Percentiles rank a stretch among this genome's conserved stretches.
phyloP scores from a whole-genome alignment of 176 grass and related monocot species.

The Puya raimondii region DNA sequence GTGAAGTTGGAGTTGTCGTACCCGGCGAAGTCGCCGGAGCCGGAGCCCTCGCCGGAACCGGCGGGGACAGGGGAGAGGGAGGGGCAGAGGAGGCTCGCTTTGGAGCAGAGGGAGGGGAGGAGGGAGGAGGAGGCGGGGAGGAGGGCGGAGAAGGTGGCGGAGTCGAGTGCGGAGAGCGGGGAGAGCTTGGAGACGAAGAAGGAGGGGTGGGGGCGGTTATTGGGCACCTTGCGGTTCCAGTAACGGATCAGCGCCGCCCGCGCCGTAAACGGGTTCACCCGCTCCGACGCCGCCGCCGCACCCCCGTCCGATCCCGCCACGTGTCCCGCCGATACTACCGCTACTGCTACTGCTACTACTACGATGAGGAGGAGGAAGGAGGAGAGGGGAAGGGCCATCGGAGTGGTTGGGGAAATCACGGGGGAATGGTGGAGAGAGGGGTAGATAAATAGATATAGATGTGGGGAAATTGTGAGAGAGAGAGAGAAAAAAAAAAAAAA shows the following conservation, averaged over 20 bases:
- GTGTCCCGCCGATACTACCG: background rate
- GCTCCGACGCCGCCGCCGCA: conserved; percentile 2
- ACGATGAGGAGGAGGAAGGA: conserved; percentile 4
- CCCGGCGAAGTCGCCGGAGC: conserved; percentile 21
- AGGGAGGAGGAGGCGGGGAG: conserved; percentile 11
- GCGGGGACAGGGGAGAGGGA: background rate
- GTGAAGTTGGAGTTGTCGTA: conserved; percentile 58
- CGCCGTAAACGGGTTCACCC: conserved; percentile 75
- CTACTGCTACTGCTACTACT: background rate
- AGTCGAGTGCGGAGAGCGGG: conserved; percentile 37
- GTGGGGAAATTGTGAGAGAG: conserved; percentile 12
- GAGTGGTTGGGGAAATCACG: background rate
- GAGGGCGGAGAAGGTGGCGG: conserved; percentile 21
- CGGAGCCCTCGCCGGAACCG: background rate
- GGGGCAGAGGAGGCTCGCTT: conserved; percentile 50
- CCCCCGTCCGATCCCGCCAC: background rate
- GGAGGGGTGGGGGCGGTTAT: conserved; percentile 69
- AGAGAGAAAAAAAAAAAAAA: no score
- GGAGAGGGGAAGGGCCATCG: conserved; percentile 19
- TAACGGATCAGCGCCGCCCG: conserved; percentile 73
- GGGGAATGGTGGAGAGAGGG: conserved; percentile 6
- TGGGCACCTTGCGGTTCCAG: conserved; percentile 80
- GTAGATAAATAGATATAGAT: conserved; percentile 15
- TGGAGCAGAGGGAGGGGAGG: conserved; percentile 44
- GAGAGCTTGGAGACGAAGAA: conserved; percentile 74